Evolutionary conservation across 2,329 filamentous ascomycete species (phyloP).

Genomic region (Fusarium citri): DNA sequence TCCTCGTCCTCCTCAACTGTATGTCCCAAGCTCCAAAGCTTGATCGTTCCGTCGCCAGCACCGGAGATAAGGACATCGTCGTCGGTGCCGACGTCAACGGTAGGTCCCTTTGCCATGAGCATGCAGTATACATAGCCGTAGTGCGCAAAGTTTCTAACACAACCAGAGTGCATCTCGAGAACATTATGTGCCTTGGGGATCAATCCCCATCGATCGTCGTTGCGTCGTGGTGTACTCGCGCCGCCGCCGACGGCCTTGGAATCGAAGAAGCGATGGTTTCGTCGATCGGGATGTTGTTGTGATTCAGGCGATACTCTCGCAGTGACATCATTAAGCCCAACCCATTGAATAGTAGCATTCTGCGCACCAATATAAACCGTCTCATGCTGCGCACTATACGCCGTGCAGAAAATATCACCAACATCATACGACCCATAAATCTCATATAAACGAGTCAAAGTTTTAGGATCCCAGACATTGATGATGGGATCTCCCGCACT

Average conservation of each 20-base stretch:
- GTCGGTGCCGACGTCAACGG: conserved; percentile 74
- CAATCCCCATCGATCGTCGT: conserved; percentile 66
- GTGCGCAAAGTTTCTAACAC: conserved; percentile 90
- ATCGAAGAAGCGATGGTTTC: conserved; percentile 92
- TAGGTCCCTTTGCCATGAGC: conserved; percentile 80
- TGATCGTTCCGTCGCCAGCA: conserved; percentile 92
- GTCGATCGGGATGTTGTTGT: conserved; percentile 77
- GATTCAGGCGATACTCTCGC: conserved; percentile 70
- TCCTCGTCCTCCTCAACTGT: conserved; percentile 53
- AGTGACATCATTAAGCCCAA: conserved; percentile 74
- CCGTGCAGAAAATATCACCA: conserved; percentile 95
- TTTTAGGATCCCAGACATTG: conserved; percentile 89
- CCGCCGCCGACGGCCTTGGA: conserved; percentile 84
- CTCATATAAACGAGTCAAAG: conserved; percentile 82
- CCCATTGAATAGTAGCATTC: conserved; percentile 96
- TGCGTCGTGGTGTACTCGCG: conserved; percentile 78
- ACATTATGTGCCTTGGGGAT: conserved; percentile 67
- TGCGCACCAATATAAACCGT: conserved; percentile 93
- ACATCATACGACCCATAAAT: conserved; percentile 95
- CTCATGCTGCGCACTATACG: conserved; percentile 81
- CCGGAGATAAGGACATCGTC: conserved; percentile 90
- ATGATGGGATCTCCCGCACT: conserved; percentile 93
- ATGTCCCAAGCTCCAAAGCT: conserved; percentile 82
- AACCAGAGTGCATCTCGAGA: conserved; percentile 83
- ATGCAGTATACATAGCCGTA: conserved; percentile 97